These are phyloP conservation scores for Pichia kudriavzevii DNA, from an alignment of 1,139 yeast species.

Conservation along the genomic window DNA sequence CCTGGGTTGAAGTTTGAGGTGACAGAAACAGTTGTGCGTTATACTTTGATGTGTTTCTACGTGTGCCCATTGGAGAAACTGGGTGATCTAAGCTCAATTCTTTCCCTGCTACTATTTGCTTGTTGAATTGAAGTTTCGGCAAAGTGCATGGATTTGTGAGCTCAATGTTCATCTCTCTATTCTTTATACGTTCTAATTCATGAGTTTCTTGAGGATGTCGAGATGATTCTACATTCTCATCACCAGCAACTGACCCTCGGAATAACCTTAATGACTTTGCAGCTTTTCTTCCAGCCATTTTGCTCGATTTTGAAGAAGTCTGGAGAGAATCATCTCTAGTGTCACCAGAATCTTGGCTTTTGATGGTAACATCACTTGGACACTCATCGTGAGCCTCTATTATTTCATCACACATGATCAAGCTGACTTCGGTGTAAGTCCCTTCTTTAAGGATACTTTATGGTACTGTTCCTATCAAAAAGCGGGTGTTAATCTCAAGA, in stretches of 20 bases:
- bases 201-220: no score
- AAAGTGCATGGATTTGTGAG: slow-evolving; percentile 4
- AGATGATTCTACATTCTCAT: background rate
- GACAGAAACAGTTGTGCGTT: background rate
- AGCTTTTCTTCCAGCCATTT: slow-evolving; percentile 33
- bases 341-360: background rate
- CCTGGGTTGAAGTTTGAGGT: background rate
- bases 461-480: no score
- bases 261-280: slow-evolving; percentile 33
- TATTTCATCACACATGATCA: no score
- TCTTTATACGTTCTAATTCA: slow-evolving; percentile 9
- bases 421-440: no score
- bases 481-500: no score
- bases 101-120: no score
- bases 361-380: no score
- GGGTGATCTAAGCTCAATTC: no score
- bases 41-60: background rate
- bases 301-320: slow-evolving; percentile 15
- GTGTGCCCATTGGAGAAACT: no score
- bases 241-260: slow-evolving; percentile 14
- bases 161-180: slow-evolving; percentile 1
- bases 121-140: background rate
- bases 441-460: no score
- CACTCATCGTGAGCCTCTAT: no score
- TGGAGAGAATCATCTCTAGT: background rate